Evolutionary conservation across 768 basidiomycete species (phyloP).

Genomic region (Rhodotorula diobovata): DNA sequence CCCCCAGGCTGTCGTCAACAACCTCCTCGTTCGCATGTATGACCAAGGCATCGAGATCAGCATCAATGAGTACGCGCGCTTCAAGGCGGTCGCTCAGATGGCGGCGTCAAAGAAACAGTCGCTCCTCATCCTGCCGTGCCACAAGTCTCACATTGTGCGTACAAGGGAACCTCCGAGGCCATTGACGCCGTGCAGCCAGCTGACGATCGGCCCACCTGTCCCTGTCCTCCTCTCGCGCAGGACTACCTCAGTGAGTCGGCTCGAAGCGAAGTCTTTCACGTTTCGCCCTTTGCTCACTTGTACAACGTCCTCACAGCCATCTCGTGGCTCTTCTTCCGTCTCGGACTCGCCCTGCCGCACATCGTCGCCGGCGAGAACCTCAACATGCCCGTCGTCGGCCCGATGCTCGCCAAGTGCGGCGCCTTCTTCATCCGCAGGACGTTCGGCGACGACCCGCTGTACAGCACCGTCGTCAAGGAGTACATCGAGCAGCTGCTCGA

Average conservation of each 20-base stretch:
- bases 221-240: not conserved
- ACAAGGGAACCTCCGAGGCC: not conserved
- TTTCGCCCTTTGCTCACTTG: not conserved
- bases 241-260: constrained; percentile 7
- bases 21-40: constrained; percentile 33
- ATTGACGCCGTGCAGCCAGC: no score
- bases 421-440: constrained; percentile 40
- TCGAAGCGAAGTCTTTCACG: no score
- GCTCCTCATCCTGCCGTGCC: constrained; percentile 40
- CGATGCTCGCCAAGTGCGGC: constrained; percentile 33
- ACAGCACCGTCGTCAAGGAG: constrained; percentile 31
- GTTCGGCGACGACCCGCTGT: constrained; percentile 21
- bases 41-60: constrained; percentile 37
- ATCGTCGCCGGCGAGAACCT: constrained; percentile 44
- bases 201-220: not conserved
- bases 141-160: constrained; percentile 41
- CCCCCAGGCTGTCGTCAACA: constrained; percentile 26
- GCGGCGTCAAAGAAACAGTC: constrained; percentile 38
- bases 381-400: constrained; percentile 41
- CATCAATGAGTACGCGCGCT: constrained; percentile 22
- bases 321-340: constrained; percentile 40
- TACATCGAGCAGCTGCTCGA: constrained; percentile 41
- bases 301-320: not conserved
- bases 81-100: constrained; percentile 37
- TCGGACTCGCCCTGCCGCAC: constrained; percentile 39